Conservation (phyloP, 768 basidiomycete genomes). For the Pleurotus giganteus region DNA sequence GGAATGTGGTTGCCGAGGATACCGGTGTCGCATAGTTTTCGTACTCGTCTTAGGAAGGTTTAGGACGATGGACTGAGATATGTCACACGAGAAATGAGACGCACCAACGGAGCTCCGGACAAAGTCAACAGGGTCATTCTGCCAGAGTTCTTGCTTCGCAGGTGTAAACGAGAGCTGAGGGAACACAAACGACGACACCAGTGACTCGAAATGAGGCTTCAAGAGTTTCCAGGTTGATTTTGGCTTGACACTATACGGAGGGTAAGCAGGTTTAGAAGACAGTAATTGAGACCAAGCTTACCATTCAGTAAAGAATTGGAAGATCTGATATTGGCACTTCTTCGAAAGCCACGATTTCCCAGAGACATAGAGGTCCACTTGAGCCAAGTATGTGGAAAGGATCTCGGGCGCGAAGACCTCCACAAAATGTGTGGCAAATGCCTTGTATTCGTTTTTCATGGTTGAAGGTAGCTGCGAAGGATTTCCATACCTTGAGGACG, state of each 20-base stretch:
- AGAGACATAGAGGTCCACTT: conserved; percentile 71
- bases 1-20: conserved; percentile 76
- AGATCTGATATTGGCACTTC: conserved; percentile 81
- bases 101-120: conserved; percentile 72
- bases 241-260: conserved; percentile 70
- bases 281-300: conserved; percentile 29
- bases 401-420: conserved; percentile 83
- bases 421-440: conserved; percentile 78
- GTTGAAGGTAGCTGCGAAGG: conserved; percentile 81
- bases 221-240: conserved; percentile 88
- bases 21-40: conserved; percentile 77
- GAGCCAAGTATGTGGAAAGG: conserved; percentile 70
- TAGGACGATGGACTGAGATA: background rate
- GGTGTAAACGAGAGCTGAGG: conserved; percentile 82
- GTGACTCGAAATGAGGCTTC: conserved; percentile 78
- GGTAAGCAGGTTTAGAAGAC: background rate
- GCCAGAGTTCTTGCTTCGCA: conserved; percentile 67
- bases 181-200: conserved; percentile 83
- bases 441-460: conserved; percentile 64
- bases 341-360: conserved; percentile 76
- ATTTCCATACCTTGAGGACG: conserved; percentile 65
- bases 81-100: conserved; percentile 11
- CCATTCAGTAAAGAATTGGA: conserved; percentile 89
- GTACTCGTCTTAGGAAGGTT: conserved; percentile 63
- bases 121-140: conserved; percentile 81